phyloP scores from a whole-genome alignment of 2,329 filamentous ascomycete species.

The Myrmaecium sp. region DNA sequence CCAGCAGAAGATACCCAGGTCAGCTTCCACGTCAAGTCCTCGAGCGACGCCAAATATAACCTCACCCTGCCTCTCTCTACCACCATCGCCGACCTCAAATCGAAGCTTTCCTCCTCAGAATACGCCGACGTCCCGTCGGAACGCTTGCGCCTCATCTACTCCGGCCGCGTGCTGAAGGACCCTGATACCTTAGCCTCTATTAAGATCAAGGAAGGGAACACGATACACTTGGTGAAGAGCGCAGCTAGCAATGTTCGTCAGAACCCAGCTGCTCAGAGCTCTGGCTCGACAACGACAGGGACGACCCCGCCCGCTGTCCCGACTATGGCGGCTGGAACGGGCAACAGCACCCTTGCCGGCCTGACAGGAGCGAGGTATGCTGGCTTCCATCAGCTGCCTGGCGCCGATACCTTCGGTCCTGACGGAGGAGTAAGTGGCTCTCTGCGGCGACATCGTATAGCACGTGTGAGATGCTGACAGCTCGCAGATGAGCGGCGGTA shows the following conservation, averaged over 20 bases:
- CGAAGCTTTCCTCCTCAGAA: conserved; percentile 63
- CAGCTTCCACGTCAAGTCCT: conserved; percentile 96
- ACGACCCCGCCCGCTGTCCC: conserved; percentile 43
- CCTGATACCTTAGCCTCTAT: conserved; percentile 68
- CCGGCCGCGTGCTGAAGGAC: conserved; percentile 91
- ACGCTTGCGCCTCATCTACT: conserved; percentile 91
- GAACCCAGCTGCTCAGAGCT: conserved; percentile 34
- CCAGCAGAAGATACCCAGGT: conserved; percentile 54
- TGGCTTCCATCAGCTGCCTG: conserved; percentile 76
- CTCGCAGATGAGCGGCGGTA: conserved; percentile 72
- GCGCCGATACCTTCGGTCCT: conserved; percentile 75
- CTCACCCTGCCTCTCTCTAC: conserved; percentile 64
- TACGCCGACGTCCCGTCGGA: conserved; percentile 77
- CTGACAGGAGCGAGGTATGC: conserved; percentile 89
- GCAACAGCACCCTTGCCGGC: conserved; percentile 73
- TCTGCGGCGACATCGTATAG: not conserved
- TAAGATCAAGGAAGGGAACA: conserved; percentile 94
- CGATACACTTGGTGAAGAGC: conserved; percentile 90
- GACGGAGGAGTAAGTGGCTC: conserved; percentile 67
- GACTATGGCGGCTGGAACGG: conserved; percentile 59
- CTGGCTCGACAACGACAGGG: conserved; percentile 18
- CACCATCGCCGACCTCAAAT: conserved; percentile 74
- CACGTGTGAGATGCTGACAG: conserved; percentile 24
- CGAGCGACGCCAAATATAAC: conserved; percentile 69
- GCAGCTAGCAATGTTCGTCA: conserved; percentile 68